These are phyloP conservation scores for Lippia alba DNA, from an alignment of 305 asterid species.

Conservation along the genomic window DNA sequence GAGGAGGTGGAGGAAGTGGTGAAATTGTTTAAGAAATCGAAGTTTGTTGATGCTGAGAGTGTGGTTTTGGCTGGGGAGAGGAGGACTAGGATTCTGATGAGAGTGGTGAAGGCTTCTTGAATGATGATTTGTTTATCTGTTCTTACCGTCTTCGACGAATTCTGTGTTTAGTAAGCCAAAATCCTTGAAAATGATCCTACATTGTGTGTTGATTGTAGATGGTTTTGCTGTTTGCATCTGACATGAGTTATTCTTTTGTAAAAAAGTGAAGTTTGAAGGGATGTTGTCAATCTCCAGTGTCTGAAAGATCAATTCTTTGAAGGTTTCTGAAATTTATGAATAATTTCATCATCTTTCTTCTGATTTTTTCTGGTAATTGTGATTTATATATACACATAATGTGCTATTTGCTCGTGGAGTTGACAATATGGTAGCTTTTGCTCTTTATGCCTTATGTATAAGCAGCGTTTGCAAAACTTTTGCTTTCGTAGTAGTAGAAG, in stretches of 20 bases:
- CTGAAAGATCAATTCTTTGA: not conserved
- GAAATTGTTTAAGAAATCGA: conserved; percentile 65
- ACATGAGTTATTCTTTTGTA: conserved; percentile 24
- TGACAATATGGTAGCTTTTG: not conserved
- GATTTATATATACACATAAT: too few species aligned
- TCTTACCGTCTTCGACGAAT: not conserved
- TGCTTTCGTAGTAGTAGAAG: too few species aligned
- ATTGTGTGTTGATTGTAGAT: conserved; percentile 32
- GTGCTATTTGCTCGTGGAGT: conserved; percentile 11
- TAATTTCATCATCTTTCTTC: not conserved
- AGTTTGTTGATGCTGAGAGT: conserved; percentile 57
- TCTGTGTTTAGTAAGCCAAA: not conserved
- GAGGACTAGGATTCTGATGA: conserved; percentile 69
- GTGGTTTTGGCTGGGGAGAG: conserved; percentile 68
- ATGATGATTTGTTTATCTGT: conserved; percentile 7
- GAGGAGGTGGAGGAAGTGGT: conserved; percentile 60
- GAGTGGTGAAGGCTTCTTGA: conserved; percentile 41
- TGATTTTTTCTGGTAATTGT: conserved; percentile 9
- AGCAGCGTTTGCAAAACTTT: not conserved
- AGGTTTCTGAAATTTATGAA: not conserved
- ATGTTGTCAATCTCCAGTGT: conserved; percentile 11
- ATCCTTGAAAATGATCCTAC: conserved; percentile 14
- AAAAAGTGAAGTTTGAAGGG: not conserved
- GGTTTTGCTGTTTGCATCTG: conserved; percentile 8
- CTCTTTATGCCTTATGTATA: not conserved